Evolutionary conservation across 768 basidiomycete species (phyloP).

Genomic region (Pleurotus salmoneostramineus): DNA sequence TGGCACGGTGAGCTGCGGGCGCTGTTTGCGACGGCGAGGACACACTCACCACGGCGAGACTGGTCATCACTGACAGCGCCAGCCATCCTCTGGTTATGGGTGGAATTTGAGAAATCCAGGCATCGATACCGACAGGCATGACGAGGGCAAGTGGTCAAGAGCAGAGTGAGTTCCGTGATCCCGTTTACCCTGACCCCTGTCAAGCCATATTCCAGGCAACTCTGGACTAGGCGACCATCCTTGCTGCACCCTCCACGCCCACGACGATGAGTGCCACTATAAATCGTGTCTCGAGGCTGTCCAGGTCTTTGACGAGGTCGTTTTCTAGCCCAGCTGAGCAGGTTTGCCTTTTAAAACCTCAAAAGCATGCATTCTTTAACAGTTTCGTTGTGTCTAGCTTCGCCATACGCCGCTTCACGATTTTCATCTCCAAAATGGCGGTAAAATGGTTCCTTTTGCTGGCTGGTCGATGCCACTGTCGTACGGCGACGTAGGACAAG

Average conservation of each 20-base stretch:
- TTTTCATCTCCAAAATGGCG: constrained; percentile 79
- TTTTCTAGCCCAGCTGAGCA: constrained; percentile 5
- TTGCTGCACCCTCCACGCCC: background rate
- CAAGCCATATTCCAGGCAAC: background rate
- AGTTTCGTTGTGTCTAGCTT: background rate
- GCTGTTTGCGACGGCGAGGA: background rate
- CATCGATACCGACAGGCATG: constrained; percentile 85
- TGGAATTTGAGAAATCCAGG: constrained; percentile 89
- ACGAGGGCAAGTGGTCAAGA: constrained; percentile 7
- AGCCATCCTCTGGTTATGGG: constrained; percentile 91
- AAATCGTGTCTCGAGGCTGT: constrained; percentile 1
- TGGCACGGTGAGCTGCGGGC: background rate
- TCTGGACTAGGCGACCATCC: background rate
- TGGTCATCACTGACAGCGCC: constrained; percentile 70
- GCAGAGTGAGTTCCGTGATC: background rate
- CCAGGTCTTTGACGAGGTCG: constrained; percentile 1
- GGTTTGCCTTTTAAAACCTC: background rate
- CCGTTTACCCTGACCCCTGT: constrained; percentile 5
- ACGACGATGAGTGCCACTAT: background rate
- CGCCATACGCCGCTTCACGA: constrained; percentile 75
- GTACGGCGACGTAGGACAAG: constrained; percentile 81
- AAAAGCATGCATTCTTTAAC: background rate
- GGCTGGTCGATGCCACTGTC: constrained; percentile 92
- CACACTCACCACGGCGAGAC: constrained; percentile 80
- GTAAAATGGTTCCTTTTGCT: constrained; percentile 96